Base-by-base conservation (phyloP, 805 yeast species). In the Kazachstania bromeliacearum region DNA sequence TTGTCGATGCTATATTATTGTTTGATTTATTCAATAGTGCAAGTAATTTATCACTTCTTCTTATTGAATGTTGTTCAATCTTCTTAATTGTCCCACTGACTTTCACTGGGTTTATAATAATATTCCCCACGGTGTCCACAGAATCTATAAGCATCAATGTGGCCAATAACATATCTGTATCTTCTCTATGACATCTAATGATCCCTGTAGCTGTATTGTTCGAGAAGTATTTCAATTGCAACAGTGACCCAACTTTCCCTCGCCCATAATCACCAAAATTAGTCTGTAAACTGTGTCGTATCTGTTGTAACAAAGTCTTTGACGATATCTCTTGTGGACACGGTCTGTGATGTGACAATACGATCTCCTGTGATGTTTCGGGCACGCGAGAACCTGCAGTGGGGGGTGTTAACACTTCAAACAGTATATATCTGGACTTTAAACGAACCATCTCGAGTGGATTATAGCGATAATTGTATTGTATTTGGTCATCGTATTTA, bases 81-180 rank as follows among this genome's bases (percentile, higher is more conserved):
- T 84, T 85, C 53, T 77, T 79, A 22, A 88, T 87, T 0, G 96
- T 85, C 0, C 96, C 97, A 50, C 94, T 79, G 0, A 84, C 75
- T 39, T 79, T 81, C 4, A 71, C 60, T 20, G 83, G 78, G 37
- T 77, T 66, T 12, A 87, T 56, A 8, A 80, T 68, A 4, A 76
- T 71, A 0, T 56, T 58, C 5, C 61, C 59, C 21, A 51, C 51
- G 16, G 70, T 75, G 13, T 68, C 76, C 2, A 85, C 48, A 20
- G 62, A 60, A 27, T 64, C 65, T 8, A 79, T 71, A 33, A 77
- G 55, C 1, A 75, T 62, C 41, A 89, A 55, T 0, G 95, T 84
- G 0, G 80, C 84, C 39, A 84, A 64, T 1, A 85, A 72, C 3
- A 71, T 47, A 30, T 77, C 73, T 34, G 66, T 70, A 38, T 77